Percentiles rank a stretch among this genome's conserved stretches.
These are phyloP conservation scores for Dictyostelium capitatum DNA, from an alignment of 78 protist genomes.

Conservation along the genomic window DNA sequence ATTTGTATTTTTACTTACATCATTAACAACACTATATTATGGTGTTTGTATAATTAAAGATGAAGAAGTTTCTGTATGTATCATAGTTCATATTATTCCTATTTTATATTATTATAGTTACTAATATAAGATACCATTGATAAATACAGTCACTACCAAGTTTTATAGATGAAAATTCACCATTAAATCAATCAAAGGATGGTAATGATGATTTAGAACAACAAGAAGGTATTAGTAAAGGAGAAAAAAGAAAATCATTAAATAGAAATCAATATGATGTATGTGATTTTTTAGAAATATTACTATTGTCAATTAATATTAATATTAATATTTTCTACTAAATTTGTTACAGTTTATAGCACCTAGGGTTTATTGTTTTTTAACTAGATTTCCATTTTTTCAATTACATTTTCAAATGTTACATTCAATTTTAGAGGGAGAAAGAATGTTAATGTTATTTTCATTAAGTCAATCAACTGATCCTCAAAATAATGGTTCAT, in stretches of 20 bases:
- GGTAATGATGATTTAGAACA: not conserved
- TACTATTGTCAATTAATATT: no score
- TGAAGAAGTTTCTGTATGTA: slow-evolving; percentile 68
- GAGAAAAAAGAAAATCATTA: slow-evolving; percentile 30
- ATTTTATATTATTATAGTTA: not conserved
- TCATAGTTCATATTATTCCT: not conserved
- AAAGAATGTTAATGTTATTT: slow-evolving; percentile 75
- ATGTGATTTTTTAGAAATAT: slow-evolving; percentile 1
- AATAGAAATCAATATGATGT: slow-evolving; percentile 73
- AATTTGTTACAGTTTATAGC: slow-evolving; percentile 45
- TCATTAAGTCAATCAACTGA: slow-evolving; percentile 46
- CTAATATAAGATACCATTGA: not conserved
- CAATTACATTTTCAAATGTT: slow-evolving; percentile 76
- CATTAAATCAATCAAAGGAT: slow-evolving; percentile 13
- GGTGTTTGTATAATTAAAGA: slow-evolving; percentile 77
- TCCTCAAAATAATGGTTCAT: slow-evolving; percentile 20
- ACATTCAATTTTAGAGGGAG: slow-evolving; percentile 70
- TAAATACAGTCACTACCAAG: slow-evolving; percentile 19
- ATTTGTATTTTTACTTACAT: slow-evolving; percentile 44
- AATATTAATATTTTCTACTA: not conserved
- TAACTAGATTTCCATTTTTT: slow-evolving; percentile 76
- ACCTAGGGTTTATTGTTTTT: slow-evolving; percentile 75
- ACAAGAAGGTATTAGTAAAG: not conserved
- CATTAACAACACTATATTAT: slow-evolving; percentile 48
- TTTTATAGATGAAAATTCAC: slow-evolving; percentile 45